phyloP scores from a whole-genome alignment of 257 asterid genomes.

The Ophiorrhiza pumila region DNA sequence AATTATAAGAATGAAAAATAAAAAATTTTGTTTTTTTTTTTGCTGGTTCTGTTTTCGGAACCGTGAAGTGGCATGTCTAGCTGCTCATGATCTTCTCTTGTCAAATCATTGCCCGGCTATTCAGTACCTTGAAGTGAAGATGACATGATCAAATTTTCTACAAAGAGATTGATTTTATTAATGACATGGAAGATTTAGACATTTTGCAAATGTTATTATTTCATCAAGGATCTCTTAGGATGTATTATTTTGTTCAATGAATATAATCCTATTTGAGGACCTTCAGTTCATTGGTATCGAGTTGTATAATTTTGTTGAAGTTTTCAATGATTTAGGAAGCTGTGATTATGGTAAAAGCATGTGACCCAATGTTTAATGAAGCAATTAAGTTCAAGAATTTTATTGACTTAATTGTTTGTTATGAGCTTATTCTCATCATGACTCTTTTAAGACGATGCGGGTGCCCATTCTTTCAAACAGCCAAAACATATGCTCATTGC shows the following conservation, averaged over 20 bases:
- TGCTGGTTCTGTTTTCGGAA: too few relatives aligned
- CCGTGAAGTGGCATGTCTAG: too few relatives aligned
- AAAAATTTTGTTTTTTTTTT: too few relatives aligned
- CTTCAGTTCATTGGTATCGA: slow-evolving; percentile 48
- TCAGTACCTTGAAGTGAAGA: slow-evolving; percentile 31
- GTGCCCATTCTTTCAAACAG: slow-evolving; percentile 56
- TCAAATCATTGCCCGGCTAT: slow-evolving; percentile 31
- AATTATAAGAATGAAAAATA: too few relatives aligned
- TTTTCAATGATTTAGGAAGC: slow-evolving; percentile 40
- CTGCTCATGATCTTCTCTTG: too few relatives aligned
- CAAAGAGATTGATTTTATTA: slow-evolving; percentile 33
- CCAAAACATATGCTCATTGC: slow-evolving; percentile 38
- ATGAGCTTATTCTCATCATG: slow-evolving; percentile 68
- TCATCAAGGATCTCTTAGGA: slow-evolving; percentile 26
- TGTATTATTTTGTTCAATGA: slow-evolving; percentile 29
- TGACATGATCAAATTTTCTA: slow-evolving; percentile 27
- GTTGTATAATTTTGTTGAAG: slow-evolving; percentile 37
- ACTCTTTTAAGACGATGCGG: slow-evolving; percentile 70
- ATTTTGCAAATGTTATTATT: slow-evolving; percentile 18
- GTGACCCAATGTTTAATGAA: slow-evolving; percentile 57
- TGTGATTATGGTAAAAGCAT: slow-evolving; percentile 43
- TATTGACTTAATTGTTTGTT: slow-evolving; percentile 55
- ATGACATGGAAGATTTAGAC: slow-evolving; percentile 41
- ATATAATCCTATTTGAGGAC: slow-evolving; percentile 44
- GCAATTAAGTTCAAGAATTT: slow-evolving; percentile 58